Evolutionary conservation across 257 asterid species (phyloP).

Genomic region (Coffea canephora): DNA sequence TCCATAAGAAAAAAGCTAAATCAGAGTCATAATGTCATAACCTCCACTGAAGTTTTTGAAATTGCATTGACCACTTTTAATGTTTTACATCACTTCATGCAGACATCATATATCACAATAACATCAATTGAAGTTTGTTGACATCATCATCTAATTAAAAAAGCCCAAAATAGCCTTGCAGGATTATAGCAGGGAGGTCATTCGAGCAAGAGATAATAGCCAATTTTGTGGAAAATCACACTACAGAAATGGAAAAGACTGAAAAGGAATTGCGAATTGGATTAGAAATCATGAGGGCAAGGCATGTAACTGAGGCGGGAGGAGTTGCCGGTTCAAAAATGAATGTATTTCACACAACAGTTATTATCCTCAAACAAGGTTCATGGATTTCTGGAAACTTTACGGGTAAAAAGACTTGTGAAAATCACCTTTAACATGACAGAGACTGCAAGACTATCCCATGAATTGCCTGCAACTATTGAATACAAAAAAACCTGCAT

Average conservation of each 20-base stretch:
- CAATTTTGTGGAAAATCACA: not conserved
- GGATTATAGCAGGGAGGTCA: not conserved
- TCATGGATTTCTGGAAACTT: not conserved
- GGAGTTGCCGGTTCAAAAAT: not conserved
- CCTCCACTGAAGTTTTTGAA: not conserved
- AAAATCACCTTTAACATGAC: constrained; percentile 67
- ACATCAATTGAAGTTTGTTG: not conserved
- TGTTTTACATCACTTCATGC: too few relatives aligned
- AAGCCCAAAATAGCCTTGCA: not conserved
- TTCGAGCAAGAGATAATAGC: not conserved
- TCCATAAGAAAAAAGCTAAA: not conserved
- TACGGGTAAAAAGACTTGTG: not conserved
- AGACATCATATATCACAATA: too few relatives aligned
- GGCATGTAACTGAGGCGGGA: not conserved
- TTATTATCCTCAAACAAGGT: not conserved
- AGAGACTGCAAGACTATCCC: constrained; percentile 66
- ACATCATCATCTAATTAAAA: not conserved
- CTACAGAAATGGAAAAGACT: not conserved
- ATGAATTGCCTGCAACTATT: constrained; percentile 50
- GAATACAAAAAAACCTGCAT: constrained; percentile 70
- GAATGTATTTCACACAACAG: too few relatives aligned
- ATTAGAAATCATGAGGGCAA: not conserved
- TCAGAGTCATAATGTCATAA: not conserved
- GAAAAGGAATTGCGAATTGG: not conserved
- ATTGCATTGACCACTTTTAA: too few relatives aligned